A percentile compares a stretch with the other conserved stretches of the same genome.
phyloP scores from a whole-genome alignment of 2,329 filamentous ascomycete genomes.

The Grosmannia serpens region DNA sequence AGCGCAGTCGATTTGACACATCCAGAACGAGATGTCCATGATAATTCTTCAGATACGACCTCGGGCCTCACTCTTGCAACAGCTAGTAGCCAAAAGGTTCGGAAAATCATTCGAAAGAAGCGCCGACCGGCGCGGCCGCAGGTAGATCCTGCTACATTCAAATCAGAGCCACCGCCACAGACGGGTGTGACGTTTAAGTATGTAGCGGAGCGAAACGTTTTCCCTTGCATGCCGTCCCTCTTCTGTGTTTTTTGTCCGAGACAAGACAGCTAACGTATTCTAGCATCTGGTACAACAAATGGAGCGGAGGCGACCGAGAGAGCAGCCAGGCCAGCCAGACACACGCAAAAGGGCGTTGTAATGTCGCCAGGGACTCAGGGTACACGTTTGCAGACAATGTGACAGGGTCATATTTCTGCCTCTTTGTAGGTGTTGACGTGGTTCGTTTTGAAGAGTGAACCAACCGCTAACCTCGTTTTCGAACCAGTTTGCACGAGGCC shows the following conservation, averaged over 20 bases:
- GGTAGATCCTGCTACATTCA: conserved; percentile 74
- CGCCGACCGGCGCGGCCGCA: conserved; percentile 81
- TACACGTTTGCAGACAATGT: conserved; percentile 70
- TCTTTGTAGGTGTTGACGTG: conserved; percentile 50
- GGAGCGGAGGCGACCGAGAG: conserved; percentile 89
- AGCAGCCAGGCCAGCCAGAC: conserved; percentile 80
- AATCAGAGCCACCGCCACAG: conserved; percentile 75
- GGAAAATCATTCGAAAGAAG: conserved; percentile 88
- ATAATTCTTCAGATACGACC: background rate
- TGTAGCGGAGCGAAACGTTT: background rate
- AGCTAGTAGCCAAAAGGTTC: conserved; percentile 46
- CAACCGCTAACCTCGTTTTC: conserved; percentile 25
- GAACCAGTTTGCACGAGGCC: conserved; percentile 53
- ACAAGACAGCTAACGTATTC: conserved; percentile 19
- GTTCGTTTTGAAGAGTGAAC: background rate
- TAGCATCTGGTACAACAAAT: conserved; percentile 99
- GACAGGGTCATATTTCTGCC: conserved; percentile 77
- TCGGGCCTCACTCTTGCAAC: background rate
- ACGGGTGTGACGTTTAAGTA: conserved; percentile 88
- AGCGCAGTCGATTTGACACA: too few relatives aligned
- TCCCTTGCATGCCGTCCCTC: background rate
- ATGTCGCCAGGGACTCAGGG: conserved; percentile 66
- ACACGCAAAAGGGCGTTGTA: conserved; percentile 75
- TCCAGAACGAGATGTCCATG: too few relatives aligned
- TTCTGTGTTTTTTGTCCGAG: background rate